Conservation (phyloP, 2,329 filamentous ascomycete species). For the Alternaria postmessia region DNA sequence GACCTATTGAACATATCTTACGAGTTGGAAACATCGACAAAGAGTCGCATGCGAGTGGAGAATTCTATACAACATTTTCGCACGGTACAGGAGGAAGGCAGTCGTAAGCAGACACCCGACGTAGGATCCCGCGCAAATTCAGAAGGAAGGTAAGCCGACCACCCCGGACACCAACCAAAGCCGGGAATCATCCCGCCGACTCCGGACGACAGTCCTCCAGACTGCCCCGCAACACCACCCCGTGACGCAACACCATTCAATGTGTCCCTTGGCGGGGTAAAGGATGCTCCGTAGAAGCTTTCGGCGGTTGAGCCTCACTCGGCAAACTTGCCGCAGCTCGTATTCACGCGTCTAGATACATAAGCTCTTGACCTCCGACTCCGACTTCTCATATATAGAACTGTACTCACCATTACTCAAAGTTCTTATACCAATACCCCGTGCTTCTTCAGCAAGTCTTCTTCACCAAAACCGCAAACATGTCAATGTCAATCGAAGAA, state of each 20-base stretch:
- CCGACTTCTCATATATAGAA: neutral
- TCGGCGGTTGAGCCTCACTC: slow-evolving; percentile 2
- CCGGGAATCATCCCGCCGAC: slow-evolving; percentile 9
- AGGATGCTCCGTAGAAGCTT: slow-evolving; percentile 4
- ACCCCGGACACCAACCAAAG: slow-evolving; percentile 7
- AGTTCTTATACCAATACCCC: neutral
- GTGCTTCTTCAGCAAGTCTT: neutral
- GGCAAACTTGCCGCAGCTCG: neutral
- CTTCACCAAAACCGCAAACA: slow-evolving; percentile 23
- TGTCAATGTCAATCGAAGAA: slow-evolving; percentile 49
- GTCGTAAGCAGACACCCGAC: neutral
- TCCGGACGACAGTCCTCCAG: slow-evolving; percentile 32
- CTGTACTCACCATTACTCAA: neutral
- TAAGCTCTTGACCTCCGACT: neutral
- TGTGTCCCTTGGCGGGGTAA: slow-evolving; percentile 9
- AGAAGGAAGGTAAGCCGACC: slow-evolving; percentile 26
- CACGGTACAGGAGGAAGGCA: neutral
- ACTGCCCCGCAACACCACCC: slow-evolving; percentile 31
- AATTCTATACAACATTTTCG: neutral
- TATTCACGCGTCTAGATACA: slow-evolving; percentile 1
- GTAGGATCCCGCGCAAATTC: neutral
- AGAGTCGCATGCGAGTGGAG: neutral
- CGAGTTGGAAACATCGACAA: neutral
- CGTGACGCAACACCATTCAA: slow-evolving; percentile 23
- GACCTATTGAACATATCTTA: neutral